These are phyloP conservation scores for Solanum medicagineum DNA, from an alignment of 257 asterid genomes.

Conservation along the genomic window DNA sequence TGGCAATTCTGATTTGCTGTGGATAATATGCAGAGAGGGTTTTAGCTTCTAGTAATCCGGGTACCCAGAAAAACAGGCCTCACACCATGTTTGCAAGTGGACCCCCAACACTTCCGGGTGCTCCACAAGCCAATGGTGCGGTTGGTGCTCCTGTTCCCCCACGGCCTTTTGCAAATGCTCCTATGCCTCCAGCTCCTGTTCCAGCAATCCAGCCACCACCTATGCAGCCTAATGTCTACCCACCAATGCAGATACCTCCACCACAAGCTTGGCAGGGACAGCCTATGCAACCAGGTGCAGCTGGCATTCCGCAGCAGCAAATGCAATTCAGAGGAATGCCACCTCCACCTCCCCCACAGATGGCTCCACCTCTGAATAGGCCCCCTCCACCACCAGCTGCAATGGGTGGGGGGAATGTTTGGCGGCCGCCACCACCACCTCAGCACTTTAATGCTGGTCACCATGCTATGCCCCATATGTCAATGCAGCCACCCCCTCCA, in stretches of 20 bases:
- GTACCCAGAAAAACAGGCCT: conserved; percentile 67
- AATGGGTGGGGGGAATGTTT: conserved; percentile 11
- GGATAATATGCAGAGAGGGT: conserved; percentile 58
- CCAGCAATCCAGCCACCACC: conserved; percentile 57
- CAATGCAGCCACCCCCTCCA: conserved; percentile 1
- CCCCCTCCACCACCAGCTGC: conserved; percentile 81
- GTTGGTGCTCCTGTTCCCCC: conserved; percentile 48
- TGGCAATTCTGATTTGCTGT: not conserved
- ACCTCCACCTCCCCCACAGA: conserved; percentile 66
- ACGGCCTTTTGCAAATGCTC: conserved; percentile 61
- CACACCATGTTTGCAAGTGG: conserved; percentile 97
- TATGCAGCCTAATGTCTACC: conserved; percentile 25
- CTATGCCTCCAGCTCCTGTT: conserved; percentile 52
- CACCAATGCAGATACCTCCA: conserved; percentile 49
- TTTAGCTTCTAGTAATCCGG: conserved; percentile 83
- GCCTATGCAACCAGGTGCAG: conserved; percentile 41
- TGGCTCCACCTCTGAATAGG: conserved; percentile 29
- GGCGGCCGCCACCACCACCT: not conserved
- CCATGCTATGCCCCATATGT: not conserved
- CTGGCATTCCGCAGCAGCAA: conserved; percentile 41
- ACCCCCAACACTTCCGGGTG: conserved; percentile 54
- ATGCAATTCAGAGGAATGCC: conserved; percentile 68
- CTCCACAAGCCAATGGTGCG: conserved; percentile 44
- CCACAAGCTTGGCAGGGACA: conserved; percentile 72
- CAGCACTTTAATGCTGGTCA: not conserved